Percentiles rank a stretch among this genome's conserved stretches.
Evolutionary conservation across 176 grass and related monocot species (phyloP).

Genomic region (Oryza glaberrima): DNA sequence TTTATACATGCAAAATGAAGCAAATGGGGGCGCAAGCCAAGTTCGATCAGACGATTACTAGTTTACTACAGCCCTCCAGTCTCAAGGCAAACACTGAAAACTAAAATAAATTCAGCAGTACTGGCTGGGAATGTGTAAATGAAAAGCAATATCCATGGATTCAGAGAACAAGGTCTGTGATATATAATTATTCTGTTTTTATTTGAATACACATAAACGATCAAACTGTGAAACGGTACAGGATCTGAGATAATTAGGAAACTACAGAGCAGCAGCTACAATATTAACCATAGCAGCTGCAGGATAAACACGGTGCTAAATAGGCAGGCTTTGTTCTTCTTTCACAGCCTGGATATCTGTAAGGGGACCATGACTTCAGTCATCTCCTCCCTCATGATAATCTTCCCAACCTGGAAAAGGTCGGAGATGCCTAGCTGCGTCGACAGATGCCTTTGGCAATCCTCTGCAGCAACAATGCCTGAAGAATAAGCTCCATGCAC

Average conservation of each 20-base stretch:
- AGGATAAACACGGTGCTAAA: neutral
- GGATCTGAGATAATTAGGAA: neutral
- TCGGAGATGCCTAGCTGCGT: constrained; percentile 67
- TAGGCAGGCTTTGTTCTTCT: neutral
- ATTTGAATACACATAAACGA: constrained; percentile 33
- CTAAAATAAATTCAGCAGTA: neutral
- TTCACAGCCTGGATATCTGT: constrained; percentile 92
- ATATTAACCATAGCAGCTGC: neutral
- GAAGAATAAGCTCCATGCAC: constrained; percentile 95
- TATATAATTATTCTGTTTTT: neutral
- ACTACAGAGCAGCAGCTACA: neutral
- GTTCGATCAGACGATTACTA: too few species aligned
- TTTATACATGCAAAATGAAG: too few species aligned
- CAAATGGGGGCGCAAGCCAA: too few species aligned
- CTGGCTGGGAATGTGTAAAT: neutral
- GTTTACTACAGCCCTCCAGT: too few species aligned
- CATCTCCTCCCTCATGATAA: constrained; percentile 81
- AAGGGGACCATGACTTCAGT: constrained; percentile 80
- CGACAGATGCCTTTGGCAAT: constrained; percentile 73
- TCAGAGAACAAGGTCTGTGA: neutral
- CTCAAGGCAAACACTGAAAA: too few species aligned
- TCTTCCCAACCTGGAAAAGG: constrained; percentile 61
- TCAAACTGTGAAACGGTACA: neutral
- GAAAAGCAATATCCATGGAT: neutral
- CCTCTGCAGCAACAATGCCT: constrained; percentile 70